Evolutionary conservation across 768 basidiomycete genomes (phyloP).

Genomic region (Amanita molliuscula): DNA sequence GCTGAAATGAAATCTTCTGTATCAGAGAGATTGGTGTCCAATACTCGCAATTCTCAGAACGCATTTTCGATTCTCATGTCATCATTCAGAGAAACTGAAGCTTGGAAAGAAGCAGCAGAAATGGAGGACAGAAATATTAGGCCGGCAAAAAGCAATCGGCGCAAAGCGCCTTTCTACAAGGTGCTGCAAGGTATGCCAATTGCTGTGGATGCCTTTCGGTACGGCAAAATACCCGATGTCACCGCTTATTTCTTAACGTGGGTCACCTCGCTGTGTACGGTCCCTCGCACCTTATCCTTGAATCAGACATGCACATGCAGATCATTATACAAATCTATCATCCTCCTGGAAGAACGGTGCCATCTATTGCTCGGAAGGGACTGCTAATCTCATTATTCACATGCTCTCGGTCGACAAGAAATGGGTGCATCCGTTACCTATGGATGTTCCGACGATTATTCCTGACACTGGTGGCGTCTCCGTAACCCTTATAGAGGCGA

Average conservation of each 20-base stretch:
- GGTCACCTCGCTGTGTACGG: slow-evolving; percentile 7
- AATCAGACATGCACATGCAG: slow-evolving; percentile 87
- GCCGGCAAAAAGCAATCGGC: slow-evolving; percentile 37
- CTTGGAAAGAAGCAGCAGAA: slow-evolving; percentile 73
- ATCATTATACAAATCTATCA: slow-evolving; percentile 91
- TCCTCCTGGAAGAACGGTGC: slow-evolving; percentile 84
- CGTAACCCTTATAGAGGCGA: slow-evolving; percentile 95
- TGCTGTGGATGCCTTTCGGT: slow-evolving; percentile 95
- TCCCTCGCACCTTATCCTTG: slow-evolving; percentile 8
- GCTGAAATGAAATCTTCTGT: background rate
- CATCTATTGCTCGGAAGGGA: slow-evolving; percentile 93
- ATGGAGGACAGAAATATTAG: slow-evolving; percentile 38
- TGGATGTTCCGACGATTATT: slow-evolving; percentile 64
- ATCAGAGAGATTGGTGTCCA: background rate
- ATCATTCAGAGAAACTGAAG: slow-evolving; percentile 68
- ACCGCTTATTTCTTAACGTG: slow-evolving; percentile 91
- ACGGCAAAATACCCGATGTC: slow-evolving; percentile 83
- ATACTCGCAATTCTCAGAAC: slow-evolving; percentile 12
- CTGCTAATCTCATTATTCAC: slow-evolving; percentile 84
- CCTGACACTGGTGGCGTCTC: slow-evolving; percentile 78
- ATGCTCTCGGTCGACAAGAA: slow-evolving; percentile 83
- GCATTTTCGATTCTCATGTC: slow-evolving; percentile 85
- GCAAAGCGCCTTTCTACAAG: slow-evolving; percentile 93
- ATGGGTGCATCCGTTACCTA: slow-evolving; percentile 84
- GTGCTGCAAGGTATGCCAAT: slow-evolving; percentile 94